Percentiles rank a stretch among this genome's conserved stretches.
These are phyloP conservation scores for Phytophthora niederhauseri DNA, from an alignment of 352 stramenopile genomes.

Conservation along the genomic window DNA sequence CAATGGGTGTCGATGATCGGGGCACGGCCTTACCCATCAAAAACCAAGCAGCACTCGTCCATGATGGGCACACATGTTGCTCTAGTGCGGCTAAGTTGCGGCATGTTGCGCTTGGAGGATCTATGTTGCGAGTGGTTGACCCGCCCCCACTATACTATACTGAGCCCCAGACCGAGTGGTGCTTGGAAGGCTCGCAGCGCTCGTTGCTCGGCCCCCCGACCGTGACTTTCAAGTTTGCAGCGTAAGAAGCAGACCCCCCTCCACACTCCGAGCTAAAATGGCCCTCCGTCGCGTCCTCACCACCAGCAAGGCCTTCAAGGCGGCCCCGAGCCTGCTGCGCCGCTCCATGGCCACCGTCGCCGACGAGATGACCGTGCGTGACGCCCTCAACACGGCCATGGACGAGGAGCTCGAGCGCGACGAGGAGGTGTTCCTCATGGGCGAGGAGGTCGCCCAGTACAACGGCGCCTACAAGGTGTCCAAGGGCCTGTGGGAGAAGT, in stretches of 20 bases:
- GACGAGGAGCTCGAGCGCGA: conserved; percentile 99
- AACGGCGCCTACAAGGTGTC: conserved; percentile 99
- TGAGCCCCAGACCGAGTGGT: conserved; percentile 6
- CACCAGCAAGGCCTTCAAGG: conserved; percentile 41
- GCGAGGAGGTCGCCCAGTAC: conserved; percentile 99
- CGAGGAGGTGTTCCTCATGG: conserved; percentile 94
- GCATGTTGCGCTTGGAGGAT: conserved; percentile 2
- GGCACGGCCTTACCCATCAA: conserved; percentile 6
- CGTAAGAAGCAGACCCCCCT: conserved; percentile 33
- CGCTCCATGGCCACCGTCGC: conserved; percentile 80
- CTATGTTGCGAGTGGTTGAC: conserved; percentile 6
- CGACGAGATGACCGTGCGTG: conserved; percentile 96
- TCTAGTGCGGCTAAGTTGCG: background rate
- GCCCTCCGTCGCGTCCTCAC: conserved; percentile 59
- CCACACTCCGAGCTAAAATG: conserved; percentile 30
- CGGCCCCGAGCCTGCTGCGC: conserved; percentile 41
- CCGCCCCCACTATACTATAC: background rate
- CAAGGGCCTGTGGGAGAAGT: conserved; percentile 99
- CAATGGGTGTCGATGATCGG: conserved; percentile 1
- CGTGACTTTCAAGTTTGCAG: conserved; percentile 39
- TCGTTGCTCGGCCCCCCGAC: background rate
- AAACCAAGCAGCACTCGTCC: conserved; percentile 15
- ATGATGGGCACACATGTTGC: conserved; percentile 23
- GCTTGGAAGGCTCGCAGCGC: conserved; percentile 16
- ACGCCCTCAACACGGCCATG: conserved; percentile 98